Percentiles rank a stretch among this genome's conserved stretches.
These are phyloP conservation scores for Dioszegia aurantiaca DNA, from an alignment of 768 basidiomycete genomes.

Conservation along the genomic window DNA sequence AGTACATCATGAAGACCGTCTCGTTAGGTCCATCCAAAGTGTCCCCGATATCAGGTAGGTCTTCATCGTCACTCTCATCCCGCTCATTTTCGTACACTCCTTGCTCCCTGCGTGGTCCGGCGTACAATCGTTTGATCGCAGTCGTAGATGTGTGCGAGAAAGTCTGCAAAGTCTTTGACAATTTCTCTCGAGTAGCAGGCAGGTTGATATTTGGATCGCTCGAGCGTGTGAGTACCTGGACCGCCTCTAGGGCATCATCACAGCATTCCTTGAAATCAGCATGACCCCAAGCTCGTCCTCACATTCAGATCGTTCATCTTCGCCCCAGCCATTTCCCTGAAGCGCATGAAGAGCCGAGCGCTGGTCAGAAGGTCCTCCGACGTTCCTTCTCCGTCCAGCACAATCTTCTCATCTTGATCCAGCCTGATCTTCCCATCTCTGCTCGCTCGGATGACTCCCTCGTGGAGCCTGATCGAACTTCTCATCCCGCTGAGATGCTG, in stretches of 20 bases:
- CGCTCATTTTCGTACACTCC: slow-evolving; percentile 18
- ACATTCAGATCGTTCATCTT: slow-evolving; percentile 45
- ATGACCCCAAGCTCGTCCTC: slow-evolving; percentile 13
- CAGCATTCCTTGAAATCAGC: slow-evolving; percentile 23
- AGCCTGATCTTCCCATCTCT: slow-evolving; percentile 34
- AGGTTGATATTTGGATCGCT: slow-evolving; percentile 21
- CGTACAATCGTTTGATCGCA: slow-evolving; percentile 72
- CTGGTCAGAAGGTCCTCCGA: slow-evolving; percentile 30
- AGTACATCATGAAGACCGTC: slow-evolving; percentile 82
- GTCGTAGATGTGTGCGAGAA: slow-evolving; percentile 64
- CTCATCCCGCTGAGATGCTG: slow-evolving; percentile 90
- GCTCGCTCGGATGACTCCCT: slow-evolving; percentile 68
- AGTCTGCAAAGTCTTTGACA: slow-evolving; percentile 33
- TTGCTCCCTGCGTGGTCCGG: slow-evolving; percentile 39
- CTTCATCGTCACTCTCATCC: slow-evolving; percentile 19
- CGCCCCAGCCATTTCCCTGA: slow-evolving; percentile 46
- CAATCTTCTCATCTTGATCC: slow-evolving; percentile 21
- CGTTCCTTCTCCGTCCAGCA: background rate
- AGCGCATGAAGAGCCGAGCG: slow-evolving; percentile 47
- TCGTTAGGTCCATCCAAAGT: slow-evolving; percentile 58
- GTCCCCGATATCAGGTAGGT: slow-evolving; percentile 11
- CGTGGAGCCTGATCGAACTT: slow-evolving; percentile 77
- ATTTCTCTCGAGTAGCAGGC: slow-evolving; percentile 21
- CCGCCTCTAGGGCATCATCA: slow-evolving; percentile 40
- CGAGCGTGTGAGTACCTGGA: slow-evolving; percentile 25